Conservation (phyloP, 257 asterid genomes). For the Przewalskia tangutica region DNA sequence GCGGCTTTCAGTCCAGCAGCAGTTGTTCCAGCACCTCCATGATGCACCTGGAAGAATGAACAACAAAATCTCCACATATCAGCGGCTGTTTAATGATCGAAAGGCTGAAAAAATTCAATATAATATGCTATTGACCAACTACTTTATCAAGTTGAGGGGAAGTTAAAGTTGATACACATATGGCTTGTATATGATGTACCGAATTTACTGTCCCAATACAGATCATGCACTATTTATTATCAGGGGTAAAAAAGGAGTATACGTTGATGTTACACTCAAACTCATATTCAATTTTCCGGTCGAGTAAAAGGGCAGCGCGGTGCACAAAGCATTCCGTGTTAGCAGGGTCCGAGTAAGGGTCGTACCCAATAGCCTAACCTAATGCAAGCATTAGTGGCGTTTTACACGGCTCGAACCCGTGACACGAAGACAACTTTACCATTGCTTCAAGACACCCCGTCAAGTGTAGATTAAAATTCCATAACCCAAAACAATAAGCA, state of each 20-base stretch:
- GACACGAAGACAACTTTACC: too few relatives aligned
- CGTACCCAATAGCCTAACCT: too few relatives aligned
- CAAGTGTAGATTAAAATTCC: neutral
- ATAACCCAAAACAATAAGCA: neutral
- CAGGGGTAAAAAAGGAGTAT: neutral
- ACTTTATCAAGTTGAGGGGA: neutral
- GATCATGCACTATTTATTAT: neutral
- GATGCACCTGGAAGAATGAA: constrained; percentile 56
- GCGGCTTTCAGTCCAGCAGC: constrained; percentile 97
- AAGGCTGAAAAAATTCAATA: neutral
- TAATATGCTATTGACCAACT: neutral
- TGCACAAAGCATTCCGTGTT: too few relatives aligned
- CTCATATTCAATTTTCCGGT: neutral
- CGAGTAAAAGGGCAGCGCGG: too few relatives aligned
- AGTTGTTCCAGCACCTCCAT: constrained; percentile 97
- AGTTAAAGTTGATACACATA: neutral
- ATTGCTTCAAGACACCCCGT: too few relatives aligned
- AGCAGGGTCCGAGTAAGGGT: too few relatives aligned
- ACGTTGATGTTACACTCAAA: neutral
- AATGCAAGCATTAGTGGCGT: too few relatives aligned
- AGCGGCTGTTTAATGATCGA: neutral
- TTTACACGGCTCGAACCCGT: too few relatives aligned
- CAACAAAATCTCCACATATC: constrained; percentile 1
- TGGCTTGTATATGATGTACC: neutral
- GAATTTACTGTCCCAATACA: neutral